Percentiles rank a stretch among this genome's conserved stretches.
Conservation (phyloP, 805 yeast genomes). For the Geotrichum ghanense region DNA sequence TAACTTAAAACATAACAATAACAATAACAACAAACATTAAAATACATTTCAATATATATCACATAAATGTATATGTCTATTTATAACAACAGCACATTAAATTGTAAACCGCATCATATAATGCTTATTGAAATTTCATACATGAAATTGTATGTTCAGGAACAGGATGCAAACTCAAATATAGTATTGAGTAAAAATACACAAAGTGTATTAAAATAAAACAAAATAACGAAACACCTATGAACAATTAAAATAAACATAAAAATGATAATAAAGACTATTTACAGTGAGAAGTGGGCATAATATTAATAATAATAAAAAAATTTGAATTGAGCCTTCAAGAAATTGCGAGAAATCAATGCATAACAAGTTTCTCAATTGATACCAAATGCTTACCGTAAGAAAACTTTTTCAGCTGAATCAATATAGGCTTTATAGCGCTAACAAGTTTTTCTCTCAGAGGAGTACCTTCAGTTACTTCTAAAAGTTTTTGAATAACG, state of each 20-base stretch:
- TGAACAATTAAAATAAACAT: not conserved
- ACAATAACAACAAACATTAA: too few relatives aligned
- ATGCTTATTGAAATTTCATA: too few relatives aligned
- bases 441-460: conserved; percentile 60
- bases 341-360: not conserved
- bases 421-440: conserved; percentile 70
- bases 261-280: not conserved
- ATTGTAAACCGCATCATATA: too few relatives aligned
- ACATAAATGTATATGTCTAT: too few relatives aligned
- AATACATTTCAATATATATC: too few relatives aligned
- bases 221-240: too few relatives aligned
- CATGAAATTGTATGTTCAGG: too few relatives aligned
- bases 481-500: conserved; percentile 90
- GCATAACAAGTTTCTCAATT: conserved; percentile 48
- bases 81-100: too few relatives aligned
- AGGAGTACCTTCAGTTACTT: conserved; percentile 50
- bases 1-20: too few relatives aligned
- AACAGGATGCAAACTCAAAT: too few relatives aligned
- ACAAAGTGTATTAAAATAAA: too few relatives aligned
- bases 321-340: not conserved
- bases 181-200: too few relatives aligned
- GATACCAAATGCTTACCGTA: conserved; percentile 79
- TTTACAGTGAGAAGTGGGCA: not conserved
- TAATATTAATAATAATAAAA: not conserved
- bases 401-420: conserved; percentile 53